These are phyloP conservation scores for Cystobasidium sp. DNA, from an alignment of 1,284 basidiomycete genomes.

Conservation along the genomic window DNA sequence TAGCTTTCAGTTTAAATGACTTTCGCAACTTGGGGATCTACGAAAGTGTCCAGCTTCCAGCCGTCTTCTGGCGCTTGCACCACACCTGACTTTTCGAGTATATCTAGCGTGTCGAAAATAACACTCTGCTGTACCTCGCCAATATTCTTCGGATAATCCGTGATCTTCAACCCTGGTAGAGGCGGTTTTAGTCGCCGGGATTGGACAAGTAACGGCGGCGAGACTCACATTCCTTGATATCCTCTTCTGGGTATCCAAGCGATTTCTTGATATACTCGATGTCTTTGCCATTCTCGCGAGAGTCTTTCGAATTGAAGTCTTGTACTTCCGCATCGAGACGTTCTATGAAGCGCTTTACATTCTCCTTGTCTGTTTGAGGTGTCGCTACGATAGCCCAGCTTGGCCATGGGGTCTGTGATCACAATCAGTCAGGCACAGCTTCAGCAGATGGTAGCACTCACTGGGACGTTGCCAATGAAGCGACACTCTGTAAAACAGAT, in stretches of 20 bases:
- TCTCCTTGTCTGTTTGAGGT: slow-evolving; percentile 63
- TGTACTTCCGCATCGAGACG: slow-evolving; percentile 69
- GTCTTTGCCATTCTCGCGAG: slow-evolving; percentile 65
- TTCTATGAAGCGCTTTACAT: slow-evolving; percentile 68
- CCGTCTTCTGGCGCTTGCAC: slow-evolving; percentile 66
- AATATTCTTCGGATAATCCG: slow-evolving; percentile 73
- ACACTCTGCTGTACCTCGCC: slow-evolving; percentile 67
- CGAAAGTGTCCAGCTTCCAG: slow-evolving; percentile 67
- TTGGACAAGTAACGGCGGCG: neutral
- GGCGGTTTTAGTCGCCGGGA: neutral
- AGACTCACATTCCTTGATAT: slow-evolving; percentile 66
- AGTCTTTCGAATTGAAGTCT: slow-evolving; percentile 69
- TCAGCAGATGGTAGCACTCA: slow-evolving; percentile 1
- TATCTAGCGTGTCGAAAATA: slow-evolving; percentile 71
- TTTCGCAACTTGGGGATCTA: slow-evolving; percentile 64
- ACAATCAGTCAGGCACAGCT: neutral
- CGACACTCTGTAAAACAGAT: slow-evolving; percentile 49
- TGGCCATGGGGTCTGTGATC: slow-evolving; percentile 79
- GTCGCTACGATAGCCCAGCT: slow-evolving; percentile 92
- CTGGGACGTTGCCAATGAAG: slow-evolving; percentile 78
- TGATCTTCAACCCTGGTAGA: slow-evolving; percentile 74
- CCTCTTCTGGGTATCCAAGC: slow-evolving; percentile 79
- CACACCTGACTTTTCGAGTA: slow-evolving; percentile 75
- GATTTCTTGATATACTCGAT: slow-evolving; percentile 74
- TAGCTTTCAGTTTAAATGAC: slow-evolving; percentile 55